Evolutionary conservation across 140 eudicot species (phyloP).

Genomic region (Anethum foeniculum): DNA sequence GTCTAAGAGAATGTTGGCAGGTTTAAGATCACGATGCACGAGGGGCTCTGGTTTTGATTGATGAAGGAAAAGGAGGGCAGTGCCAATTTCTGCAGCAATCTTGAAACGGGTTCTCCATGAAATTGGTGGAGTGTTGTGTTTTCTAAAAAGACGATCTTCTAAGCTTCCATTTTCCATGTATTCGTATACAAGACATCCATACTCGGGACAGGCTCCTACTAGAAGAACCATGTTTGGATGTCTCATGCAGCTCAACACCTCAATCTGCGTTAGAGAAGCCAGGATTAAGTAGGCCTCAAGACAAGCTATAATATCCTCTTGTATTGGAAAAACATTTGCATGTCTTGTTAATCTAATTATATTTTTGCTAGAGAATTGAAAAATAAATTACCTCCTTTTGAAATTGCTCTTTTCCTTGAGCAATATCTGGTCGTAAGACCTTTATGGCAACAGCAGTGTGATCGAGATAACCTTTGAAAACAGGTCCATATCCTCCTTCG

Average conservation of each 20-base stretch:
- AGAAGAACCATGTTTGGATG: slow-evolving; percentile 72
- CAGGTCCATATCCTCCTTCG: slow-evolving; percentile 70
- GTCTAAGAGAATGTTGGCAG: slow-evolving; percentile 57
- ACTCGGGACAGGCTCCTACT: slow-evolving; percentile 64
- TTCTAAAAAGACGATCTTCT: slow-evolving; percentile 55
- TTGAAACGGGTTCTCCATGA: slow-evolving; percentile 50
- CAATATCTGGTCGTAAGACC: slow-evolving; percentile 38
- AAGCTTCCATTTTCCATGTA: slow-evolving; percentile 57
- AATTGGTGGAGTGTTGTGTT: slow-evolving; percentile 31
- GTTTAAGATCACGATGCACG: slow-evolving; percentile 67
- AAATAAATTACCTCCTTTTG: slow-evolving; percentile 32
- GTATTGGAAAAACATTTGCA: neutral
- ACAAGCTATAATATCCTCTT: neutral
- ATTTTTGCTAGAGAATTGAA: neutral
- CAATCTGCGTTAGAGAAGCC: slow-evolving; percentile 28
- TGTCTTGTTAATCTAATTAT: neutral
- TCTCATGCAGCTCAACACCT: slow-evolving; percentile 46
- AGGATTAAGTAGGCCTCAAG: neutral
- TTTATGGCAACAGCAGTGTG: slow-evolving; percentile 60
- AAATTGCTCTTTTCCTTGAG: slow-evolving; percentile 51
- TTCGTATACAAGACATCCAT: slow-evolving; percentile 59
- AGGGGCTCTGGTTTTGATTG: slow-evolving; percentile 52
- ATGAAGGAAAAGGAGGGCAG: slow-evolving; percentile 58
- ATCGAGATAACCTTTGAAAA: slow-evolving; percentile 40
- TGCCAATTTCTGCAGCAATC: slow-evolving; percentile 52